A percentile compares a stretch with the other conserved stretches of the same genome.
phyloP scores from a whole-genome alignment of 2,329 filamentous ascomycete genomes.

The Cercospora sesami region DNA sequence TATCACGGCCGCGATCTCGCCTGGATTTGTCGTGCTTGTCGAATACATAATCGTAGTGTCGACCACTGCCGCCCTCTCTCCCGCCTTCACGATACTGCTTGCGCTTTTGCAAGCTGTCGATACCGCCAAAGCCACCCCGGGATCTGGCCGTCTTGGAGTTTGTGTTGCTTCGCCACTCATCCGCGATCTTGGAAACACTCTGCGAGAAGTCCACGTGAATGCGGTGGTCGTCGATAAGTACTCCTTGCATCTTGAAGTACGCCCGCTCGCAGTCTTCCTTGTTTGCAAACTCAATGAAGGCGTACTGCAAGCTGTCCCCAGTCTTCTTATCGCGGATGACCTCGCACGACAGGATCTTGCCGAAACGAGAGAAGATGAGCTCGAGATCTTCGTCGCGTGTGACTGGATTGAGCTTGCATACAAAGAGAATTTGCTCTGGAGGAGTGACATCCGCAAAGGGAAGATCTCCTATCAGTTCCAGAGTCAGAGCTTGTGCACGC shows the following conservation, averaged over 20 bases:
- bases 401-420: conserved; percentile 97
- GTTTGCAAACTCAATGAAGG: conserved; percentile 94
- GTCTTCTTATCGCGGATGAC: conserved; percentile 93
- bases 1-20: conserved; percentile 15
- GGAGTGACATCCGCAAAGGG: conserved; percentile 97
- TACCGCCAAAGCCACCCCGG: conserved; percentile 84
- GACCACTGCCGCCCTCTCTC: conserved; percentile 41
- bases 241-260: conserved; percentile 98
- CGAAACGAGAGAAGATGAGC: conserved; percentile 95
- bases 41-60: conserved; percentile 77
- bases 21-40: conserved; percentile 57
- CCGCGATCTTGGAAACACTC: conserved; percentile 81
- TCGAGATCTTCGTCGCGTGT: conserved; percentile 93
- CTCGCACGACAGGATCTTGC: conserved; percentile 91
- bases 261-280: conserved; percentile 91
- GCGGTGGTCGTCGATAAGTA: conserved; percentile 92
- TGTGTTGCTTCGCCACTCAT: conserved; percentile 82
- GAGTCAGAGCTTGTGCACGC: conserved; percentile 85
- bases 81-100: conserved; percentile 70
- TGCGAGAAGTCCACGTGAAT: conserved; percentile 99
- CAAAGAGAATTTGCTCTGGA: conserved; percentile 94
- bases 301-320: conserved; percentile 92
- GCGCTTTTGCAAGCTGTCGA: conserved; percentile 83
- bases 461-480: conserved; percentile 97
- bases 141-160: conserved; percentile 72